Base-by-base conservation (phyloP, 1,139 yeast genomes). In the Debaryomyces psychrophilus region DNA sequence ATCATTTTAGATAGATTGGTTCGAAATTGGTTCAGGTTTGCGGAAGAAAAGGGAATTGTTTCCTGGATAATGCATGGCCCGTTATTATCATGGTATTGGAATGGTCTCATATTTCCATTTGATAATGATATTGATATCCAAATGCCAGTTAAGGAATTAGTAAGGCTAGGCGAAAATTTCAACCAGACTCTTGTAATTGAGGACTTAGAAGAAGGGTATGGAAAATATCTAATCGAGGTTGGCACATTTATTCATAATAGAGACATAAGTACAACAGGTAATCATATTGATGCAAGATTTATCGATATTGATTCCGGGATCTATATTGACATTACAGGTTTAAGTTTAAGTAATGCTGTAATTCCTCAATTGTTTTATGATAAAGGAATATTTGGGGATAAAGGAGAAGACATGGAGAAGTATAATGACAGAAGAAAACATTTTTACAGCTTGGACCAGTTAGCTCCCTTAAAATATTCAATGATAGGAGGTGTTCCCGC, bases 11-110 rank as follows among this genome's bases (percentile, higher is more conserved):
- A 64, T 38, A 52, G 68, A 37, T 54, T 65, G 38, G 52, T 62
- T 36, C 54, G 69, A 44, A 62, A 55, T 40, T 65, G 68, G 68
- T 57, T 59, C 46, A 50, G 65, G 29, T 64, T 65, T 44, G 56
- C 61, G 6, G 54, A 55, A 31, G 62, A 54, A 29, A 55, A 60
- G 40, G 62, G 63, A 4, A 45, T 65, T 26, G 52, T 51, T 25
- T 41, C 48, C n/a, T 65, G 69, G 69, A 51, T 64, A 8, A 56
- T 58, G 45, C 68, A 64, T 44, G 68, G 67, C 1, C 60, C 68
- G 9, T 54, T 65, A 31, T 53, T 64, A 31, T 57, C 64, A 6
- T 65, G 69, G 69, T 62, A 62, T 47, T 64, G 81, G 73, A 79
- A 79, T 57, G 84, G 84, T 0, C 26, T 39, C 22, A 45, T 35